These are phyloP conservation scores for Penicillium sp. DNA, from an alignment of 2,329 filamentous ascomycete genomes.

Conservation along the genomic window DNA sequence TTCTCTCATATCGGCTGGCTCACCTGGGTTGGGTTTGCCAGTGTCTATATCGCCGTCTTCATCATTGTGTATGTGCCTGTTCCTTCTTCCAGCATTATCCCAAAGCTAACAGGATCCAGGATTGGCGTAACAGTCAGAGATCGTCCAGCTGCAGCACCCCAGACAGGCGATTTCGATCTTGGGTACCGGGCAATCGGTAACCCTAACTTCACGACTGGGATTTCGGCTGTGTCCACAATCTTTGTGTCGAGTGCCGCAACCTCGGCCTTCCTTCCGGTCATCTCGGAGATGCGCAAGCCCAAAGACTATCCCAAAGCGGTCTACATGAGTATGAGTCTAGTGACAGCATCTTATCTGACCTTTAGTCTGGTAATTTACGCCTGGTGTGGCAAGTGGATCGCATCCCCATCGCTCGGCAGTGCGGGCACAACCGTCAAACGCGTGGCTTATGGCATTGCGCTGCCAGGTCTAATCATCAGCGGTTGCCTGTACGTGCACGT, in stretches of 20 bases:
- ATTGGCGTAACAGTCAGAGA: conserved; percentile 56
- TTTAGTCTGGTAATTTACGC: conserved; percentile 59
- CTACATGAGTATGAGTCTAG: conserved; percentile 55
- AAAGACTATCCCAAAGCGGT: conserved; percentile 58
- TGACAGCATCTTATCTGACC: conserved; percentile 54
- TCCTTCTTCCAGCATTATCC: background rate
- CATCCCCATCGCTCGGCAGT: conserved; percentile 58
- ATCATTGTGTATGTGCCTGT: conserved; percentile 45
- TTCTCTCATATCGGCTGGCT: conserved; percentile 60
- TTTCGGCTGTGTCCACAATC: conserved; percentile 56
- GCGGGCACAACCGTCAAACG: conserved; percentile 59
- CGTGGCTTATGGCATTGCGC: conserved; percentile 56
- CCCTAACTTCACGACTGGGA: conserved; percentile 56
- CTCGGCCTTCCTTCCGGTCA: conserved; percentile 60
- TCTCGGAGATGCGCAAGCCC: conserved; percentile 60
- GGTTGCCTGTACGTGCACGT: conserved; percentile 44
- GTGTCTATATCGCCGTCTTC: conserved; percentile 56
- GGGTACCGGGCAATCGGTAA: conserved; percentile 55
- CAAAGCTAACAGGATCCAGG: conserved; percentile 5
- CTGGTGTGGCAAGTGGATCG: conserved; percentile 60
- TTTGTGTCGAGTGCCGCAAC: conserved; percentile 58
- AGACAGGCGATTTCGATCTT: conserved; percentile 56
- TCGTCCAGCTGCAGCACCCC: conserved; percentile 58
- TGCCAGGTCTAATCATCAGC: conserved; percentile 53
- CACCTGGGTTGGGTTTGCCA: conserved; percentile 57